phyloP scores from a whole-genome alignment of 2,329 filamentous ascomycete genomes.

The Dothistroma septosporum region DNA sequence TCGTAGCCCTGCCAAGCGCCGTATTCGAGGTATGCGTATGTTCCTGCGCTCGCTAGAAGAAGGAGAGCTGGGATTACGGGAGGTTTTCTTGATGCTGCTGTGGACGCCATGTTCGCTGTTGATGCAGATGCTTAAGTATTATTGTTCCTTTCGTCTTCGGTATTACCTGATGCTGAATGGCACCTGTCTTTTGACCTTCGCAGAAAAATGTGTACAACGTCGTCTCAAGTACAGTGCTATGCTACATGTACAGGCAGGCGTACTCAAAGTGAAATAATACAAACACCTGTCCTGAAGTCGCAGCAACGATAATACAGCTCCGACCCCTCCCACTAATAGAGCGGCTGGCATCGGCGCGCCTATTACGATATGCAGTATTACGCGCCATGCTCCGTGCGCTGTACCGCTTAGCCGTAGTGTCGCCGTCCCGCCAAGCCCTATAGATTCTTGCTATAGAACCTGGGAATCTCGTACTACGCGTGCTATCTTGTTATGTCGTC shows the following conservation, averaged over 20 bases:
- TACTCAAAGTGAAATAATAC: not conserved
- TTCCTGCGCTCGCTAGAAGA: constrained; percentile 7
- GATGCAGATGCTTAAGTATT: no score
- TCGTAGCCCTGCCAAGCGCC: constrained; percentile 13
- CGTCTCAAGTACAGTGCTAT: no score
- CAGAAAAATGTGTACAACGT: not conserved
- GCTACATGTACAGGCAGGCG: not conserved
- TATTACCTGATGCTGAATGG: no score
- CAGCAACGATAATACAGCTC: not conserved
- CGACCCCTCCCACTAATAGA: not conserved
- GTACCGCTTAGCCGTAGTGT: no score
- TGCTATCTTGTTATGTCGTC: no score
- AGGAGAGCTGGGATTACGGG: constrained; percentile 14
- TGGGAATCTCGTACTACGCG: no score
- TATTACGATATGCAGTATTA: no score
- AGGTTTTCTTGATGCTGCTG: not conserved
- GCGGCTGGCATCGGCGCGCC: not conserved
- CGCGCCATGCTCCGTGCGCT: no score
- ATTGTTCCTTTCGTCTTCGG: no score
- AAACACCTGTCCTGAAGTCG: not conserved
- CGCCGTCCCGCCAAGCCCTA: no score
- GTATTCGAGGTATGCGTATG: constrained; percentile 14
- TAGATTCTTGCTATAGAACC: no score
- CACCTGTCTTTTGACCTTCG: not conserved
- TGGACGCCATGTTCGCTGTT: not conserved